These are phyloP conservation scores for Ogataea trehaloabstinens DNA, from an alignment of 805 yeast species.

Conservation along the genomic window DNA sequence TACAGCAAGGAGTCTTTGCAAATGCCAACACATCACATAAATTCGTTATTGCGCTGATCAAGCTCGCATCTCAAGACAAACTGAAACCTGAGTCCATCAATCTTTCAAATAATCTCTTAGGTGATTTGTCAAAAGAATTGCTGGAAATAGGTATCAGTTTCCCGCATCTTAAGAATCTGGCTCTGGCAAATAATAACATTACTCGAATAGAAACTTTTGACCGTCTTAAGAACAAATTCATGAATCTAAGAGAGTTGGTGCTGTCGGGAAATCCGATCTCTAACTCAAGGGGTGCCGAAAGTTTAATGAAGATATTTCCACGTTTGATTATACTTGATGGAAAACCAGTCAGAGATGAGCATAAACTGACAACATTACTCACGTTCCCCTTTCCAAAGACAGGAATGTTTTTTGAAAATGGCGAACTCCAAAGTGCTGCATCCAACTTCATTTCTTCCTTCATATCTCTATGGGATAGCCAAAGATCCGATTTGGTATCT, in stretches of 20 bases:
- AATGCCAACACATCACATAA: slow-evolving; percentile 52
- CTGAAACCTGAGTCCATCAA: slow-evolving; percentile 69
- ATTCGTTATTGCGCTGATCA: slow-evolving; percentile 87
- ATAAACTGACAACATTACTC: slow-evolving; percentile 48
- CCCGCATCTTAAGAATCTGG: slow-evolving; percentile 75
- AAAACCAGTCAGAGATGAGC: slow-evolving; percentile 70
- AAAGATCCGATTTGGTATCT: slow-evolving; percentile 64
- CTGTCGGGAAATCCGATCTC: slow-evolving; percentile 73
- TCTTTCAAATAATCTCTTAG: slow-evolving; percentile 66
- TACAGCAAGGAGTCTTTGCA: slow-evolving; percentile 58
- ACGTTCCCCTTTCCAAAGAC: slow-evolving; percentile 54
- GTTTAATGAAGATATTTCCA: slow-evolving; percentile 75
- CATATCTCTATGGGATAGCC: slow-evolving; percentile 77
- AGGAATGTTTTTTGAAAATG: slow-evolving; percentile 79
- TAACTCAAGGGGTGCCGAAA: slow-evolving; percentile 47
- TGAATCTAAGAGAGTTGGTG: slow-evolving; percentile 71
- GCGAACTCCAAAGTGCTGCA: slow-evolving; percentile 64
- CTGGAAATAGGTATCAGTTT: slow-evolving; percentile 67
- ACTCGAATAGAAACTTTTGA: slow-evolving; percentile 59
- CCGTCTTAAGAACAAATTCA: slow-evolving; percentile 74
- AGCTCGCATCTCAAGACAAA: slow-evolving; percentile 56
- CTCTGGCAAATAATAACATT: slow-evolving; percentile 75
- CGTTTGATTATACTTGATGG: slow-evolving; percentile 77
- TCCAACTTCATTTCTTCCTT: slow-evolving; percentile 78
- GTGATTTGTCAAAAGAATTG: slow-evolving; percentile 50